Conservation (phyloP, 805 yeast genomes). For the Blastobotrys peoriensis region DNA sequence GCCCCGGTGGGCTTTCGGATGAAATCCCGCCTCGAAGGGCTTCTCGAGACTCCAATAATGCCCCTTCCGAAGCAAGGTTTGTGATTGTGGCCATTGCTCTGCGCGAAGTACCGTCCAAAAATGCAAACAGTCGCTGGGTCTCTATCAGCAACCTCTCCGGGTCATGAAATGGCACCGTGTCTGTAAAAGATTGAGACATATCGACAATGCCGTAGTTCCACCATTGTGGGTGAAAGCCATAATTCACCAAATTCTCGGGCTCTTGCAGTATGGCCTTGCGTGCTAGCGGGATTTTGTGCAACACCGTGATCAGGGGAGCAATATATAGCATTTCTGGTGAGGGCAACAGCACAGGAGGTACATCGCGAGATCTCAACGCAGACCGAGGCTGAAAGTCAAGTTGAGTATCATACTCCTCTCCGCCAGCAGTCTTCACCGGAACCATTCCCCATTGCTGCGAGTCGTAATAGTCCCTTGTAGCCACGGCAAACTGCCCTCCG, state of each 20-base stretch:
- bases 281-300: constrained; percentile 29
- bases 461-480: constrained; percentile 20
- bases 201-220: constrained; percentile 21
- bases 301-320: constrained; percentile 24
- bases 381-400: not conserved
- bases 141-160: constrained; percentile 21
- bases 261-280: constrained; percentile 24
- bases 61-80: constrained; percentile 11
- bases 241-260: constrained; percentile 21
- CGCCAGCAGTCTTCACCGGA: constrained; percentile 4
- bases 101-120: constrained; percentile 24
- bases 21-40: constrained; percentile 7
- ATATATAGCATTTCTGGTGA: constrained; percentile 14
- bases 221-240: constrained; percentile 26
- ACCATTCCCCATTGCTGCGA: constrained; percentile 22
- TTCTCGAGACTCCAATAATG: constrained; percentile 3
- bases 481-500: constrained; percentile 19
- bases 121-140: constrained; percentile 28
- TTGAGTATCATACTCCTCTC: not conserved
- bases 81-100: constrained; percentile 21
- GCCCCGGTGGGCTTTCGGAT: constrained; percentile 11
- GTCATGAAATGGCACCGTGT: not conserved
- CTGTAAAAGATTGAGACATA: constrained; percentile 7
- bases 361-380: constrained; percentile 5
- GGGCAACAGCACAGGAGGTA: constrained; percentile 21